Evolutionary conservation across 2,329 filamentous ascomycete species (phyloP), one percentile per base, ranked within the genome.

Genomic region (Apiospora arundinis): DNA sequence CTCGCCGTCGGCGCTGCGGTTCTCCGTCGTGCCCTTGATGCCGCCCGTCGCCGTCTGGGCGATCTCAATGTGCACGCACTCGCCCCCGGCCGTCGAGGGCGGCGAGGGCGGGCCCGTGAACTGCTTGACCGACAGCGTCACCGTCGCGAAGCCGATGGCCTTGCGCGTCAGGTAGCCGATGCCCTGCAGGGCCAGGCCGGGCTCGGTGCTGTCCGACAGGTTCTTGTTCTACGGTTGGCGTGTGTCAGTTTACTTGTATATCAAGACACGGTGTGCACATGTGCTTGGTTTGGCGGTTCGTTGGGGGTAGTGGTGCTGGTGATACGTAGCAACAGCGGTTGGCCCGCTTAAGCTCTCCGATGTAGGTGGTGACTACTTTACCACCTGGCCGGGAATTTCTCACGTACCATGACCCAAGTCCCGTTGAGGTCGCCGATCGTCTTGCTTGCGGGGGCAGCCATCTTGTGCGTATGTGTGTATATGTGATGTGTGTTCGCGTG

Each of bases 151-250:
- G 75, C 85, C 82, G 80, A 97, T 90, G 72, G 88, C 90, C 84
- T 92, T 95, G 82, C 94, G 93, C 68, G 88, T 87, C 68, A 95
- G 76, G 88, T 89, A 95, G 81, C 89, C 85, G 73, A 94, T 85
- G 78, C 91, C 91, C 86, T 95, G 92, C 77, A 95, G 87, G 68
- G 87, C 79, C 72, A 97, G 90, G 73, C 92, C 88, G 0, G 90
- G 85, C 72, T 95, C 92, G 67, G 90, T 84, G 74, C 87, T 83
- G 81, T 92, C 91, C 72, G 93, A 95, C 75, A 95, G 85, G 73
- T 84, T 83, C 80, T 93, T 92, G 87, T 96, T 95, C 93, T 95
- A 78, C 11, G 16, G 9, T n/a, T 32, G n/a, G n/a, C 42, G 48
- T 32, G 70, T 49, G 18, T 63, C 45, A 70, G 66, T 46, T 46